Evolutionary conservation across 1,139 yeast species (phyloP).

Genomic region (Casaregolazyma suthepensis): DNA sequence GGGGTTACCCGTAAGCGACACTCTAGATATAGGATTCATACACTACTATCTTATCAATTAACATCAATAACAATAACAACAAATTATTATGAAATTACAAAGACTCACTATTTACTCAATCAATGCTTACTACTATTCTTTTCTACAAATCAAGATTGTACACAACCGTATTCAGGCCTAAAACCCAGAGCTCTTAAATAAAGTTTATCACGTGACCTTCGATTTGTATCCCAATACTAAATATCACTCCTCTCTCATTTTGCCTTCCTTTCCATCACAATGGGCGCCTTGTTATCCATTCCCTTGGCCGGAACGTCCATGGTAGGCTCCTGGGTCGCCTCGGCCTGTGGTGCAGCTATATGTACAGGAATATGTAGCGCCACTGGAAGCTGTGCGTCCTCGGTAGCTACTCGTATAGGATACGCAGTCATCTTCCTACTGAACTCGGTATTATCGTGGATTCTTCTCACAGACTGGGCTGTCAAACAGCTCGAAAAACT

Average conservation of each 20-base stretch:
- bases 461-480: conserved; percentile 78
- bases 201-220: neutral
- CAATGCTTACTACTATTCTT: no score
- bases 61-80: no score
- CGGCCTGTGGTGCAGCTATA: conserved; percentile 81
- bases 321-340: conserved; percentile 64
- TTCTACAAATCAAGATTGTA: no score
- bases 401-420: conserved; percentile 71
- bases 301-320: conserved; percentile 54
- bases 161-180: no score
- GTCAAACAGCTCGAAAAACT: conserved; percentile 68
- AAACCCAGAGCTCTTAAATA: neutral
- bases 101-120: no score
- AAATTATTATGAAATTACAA: no score
- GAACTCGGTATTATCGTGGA: conserved; percentile 85
- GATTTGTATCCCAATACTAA: neutral
- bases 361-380: conserved; percentile 61
- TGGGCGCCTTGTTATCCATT: conserved; percentile 83
- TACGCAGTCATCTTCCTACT: conserved; percentile 74
- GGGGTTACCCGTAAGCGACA: no score
- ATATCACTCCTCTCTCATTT: neutral
- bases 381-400: conserved; percentile 55
- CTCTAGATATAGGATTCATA: no score
- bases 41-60: no score
- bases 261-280: conserved; percentile 24